phyloP scores from a whole-genome alignment of 352 stramenopile genomes.

The Globisporangium middletonii region DNA sequence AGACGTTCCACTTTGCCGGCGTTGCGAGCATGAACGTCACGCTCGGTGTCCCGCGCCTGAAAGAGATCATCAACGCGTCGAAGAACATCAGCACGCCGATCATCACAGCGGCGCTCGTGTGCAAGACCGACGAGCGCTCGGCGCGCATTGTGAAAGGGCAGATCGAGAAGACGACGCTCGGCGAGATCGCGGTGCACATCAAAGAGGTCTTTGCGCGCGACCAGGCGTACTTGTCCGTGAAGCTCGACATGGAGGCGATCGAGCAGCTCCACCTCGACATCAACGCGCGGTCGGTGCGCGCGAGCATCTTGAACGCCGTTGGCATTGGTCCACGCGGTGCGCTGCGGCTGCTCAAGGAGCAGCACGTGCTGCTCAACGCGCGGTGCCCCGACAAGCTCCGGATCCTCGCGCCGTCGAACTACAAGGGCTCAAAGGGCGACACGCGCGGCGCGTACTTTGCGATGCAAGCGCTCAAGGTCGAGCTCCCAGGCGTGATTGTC shows the following conservation, averaged over 20 bases:
- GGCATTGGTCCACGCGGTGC: conserved; percentile 62
- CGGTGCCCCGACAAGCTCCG: conserved; percentile 80
- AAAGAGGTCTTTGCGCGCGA: conserved; percentile 96
- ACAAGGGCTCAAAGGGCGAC: conserved; percentile 80
- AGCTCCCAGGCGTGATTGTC: conserved; percentile 96
- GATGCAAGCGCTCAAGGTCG: conserved; percentile 95
- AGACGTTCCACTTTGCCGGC: conserved; percentile 99
- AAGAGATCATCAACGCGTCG: conserved; percentile 95
- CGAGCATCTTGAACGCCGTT: conserved; percentile 88
- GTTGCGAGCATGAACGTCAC: conserved; percentile 99
- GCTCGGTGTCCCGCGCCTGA: conserved; percentile 98
- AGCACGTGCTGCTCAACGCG: conserved; percentile 80
- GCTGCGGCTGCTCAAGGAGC: conserved; percentile 75
- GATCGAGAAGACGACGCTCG: conserved; percentile 99
- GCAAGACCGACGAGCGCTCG: conserved; percentile 94
- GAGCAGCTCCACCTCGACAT: conserved; percentile 96
- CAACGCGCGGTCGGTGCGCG: conserved; percentile 85
- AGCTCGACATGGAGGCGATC: conserved; percentile 96
- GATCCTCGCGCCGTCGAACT: conserved; percentile 76
- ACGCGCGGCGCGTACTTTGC: conserved; percentile 87
- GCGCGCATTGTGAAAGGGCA: conserved; percentile 98
- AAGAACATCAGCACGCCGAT: conserved; percentile 99
- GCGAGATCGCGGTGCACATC: conserved; percentile 94
- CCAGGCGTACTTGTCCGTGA: conserved; percentile 95
- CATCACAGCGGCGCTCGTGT: conserved; percentile 97